phyloP scores from a whole-genome alignment of 2,329 filamentous ascomycete species.

The Exophiala sp. region DNA sequence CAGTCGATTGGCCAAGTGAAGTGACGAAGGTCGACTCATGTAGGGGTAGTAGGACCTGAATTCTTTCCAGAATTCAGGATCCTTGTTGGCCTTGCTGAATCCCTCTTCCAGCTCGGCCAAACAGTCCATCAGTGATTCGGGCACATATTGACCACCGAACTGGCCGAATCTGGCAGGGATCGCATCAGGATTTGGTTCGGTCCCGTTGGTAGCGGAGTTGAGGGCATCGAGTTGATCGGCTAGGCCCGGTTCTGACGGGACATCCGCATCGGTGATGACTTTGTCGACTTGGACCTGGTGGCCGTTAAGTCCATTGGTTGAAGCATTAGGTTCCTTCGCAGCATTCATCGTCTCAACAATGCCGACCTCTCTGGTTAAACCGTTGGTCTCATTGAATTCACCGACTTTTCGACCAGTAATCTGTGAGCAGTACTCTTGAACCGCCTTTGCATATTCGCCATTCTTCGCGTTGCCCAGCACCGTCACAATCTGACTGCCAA shows the following conservation, averaged over 20 bases:
- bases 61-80: constrained; percentile 93
- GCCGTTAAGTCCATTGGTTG: constrained; percentile 29
- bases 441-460: constrained; percentile 62
- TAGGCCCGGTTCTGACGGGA: constrained; percentile 57
- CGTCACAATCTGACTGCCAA: constrained; percentile 90
- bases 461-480: constrained; percentile 63
- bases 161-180: constrained; percentile 86
- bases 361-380: constrained; percentile 59
- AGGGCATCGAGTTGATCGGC: constrained; percentile 80
- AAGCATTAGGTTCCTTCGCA: constrained; percentile 55
- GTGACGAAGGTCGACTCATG: constrained; percentile 88
- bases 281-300: constrained; percentile 57
- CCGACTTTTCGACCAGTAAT: constrained; percentile 55
- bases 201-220: constrained; percentile 52
- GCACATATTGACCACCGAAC: constrained; percentile 95
- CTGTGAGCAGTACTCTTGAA: constrained; percentile 80
- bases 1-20: constrained; percentile 81
- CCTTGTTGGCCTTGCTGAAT: constrained; percentile 80
- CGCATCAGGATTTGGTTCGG: constrained; percentile 42
- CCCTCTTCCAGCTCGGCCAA: constrained; percentile 82
- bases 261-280: constrained; percentile 56
- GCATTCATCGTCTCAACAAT: constrained; percentile 62
- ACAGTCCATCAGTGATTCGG: constrained; percentile 96
- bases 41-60: constrained; percentile 93
- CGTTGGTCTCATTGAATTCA: constrained; percentile 39